Percentiles rank a stretch among this genome's conserved stretches.
phyloP scores from a whole-genome alignment of 352 stramenopile genomes.

The Blastocystis sp. region DNA sequence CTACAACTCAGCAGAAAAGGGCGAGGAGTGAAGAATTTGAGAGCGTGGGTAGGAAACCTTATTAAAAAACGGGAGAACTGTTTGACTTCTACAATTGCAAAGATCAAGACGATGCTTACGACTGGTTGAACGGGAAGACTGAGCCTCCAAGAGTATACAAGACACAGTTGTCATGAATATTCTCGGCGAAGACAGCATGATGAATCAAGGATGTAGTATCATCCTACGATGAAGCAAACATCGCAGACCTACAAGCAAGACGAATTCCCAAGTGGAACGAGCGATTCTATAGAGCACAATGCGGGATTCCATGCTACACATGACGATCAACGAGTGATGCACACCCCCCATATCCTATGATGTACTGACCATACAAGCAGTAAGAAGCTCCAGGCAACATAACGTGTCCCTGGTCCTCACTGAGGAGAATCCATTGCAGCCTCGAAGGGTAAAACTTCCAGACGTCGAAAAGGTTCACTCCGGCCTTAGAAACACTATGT shows the following conservation, averaged over 20 bases:
- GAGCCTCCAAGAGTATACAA: not conserved
- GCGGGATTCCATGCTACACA: not conserved
- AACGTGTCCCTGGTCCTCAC: not conserved
- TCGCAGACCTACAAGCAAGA: not conserved
- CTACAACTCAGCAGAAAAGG: not conserved
- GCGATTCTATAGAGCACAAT: not conserved
- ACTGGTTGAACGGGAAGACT: not conserved
- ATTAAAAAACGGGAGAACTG: not conserved
- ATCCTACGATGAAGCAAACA: not conserved
- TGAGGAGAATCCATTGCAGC: not conserved
- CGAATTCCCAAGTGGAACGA: not conserved
- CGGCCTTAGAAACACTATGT: not conserved
- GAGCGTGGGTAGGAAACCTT: not conserved
- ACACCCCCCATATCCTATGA: not conserved
- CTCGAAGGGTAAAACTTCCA: not conserved
- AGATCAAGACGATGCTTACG: not conserved
- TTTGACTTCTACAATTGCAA: not conserved
- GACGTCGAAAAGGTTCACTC: not conserved
- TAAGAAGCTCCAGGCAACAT: not conserved
- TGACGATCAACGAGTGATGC: not conserved
- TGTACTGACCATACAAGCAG: not conserved
- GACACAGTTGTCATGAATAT: not conserved
- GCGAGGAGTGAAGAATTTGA: not conserved
- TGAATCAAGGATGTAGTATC: not conserved
- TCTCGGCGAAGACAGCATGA: not conserved